A percentile compares a stretch with the other conserved stretches of the same genome.
These are phyloP conservation scores for Clarireedia hainanense DNA, from an alignment of 2,329 filamentous ascomycete species.

Conservation along the genomic window DNA sequence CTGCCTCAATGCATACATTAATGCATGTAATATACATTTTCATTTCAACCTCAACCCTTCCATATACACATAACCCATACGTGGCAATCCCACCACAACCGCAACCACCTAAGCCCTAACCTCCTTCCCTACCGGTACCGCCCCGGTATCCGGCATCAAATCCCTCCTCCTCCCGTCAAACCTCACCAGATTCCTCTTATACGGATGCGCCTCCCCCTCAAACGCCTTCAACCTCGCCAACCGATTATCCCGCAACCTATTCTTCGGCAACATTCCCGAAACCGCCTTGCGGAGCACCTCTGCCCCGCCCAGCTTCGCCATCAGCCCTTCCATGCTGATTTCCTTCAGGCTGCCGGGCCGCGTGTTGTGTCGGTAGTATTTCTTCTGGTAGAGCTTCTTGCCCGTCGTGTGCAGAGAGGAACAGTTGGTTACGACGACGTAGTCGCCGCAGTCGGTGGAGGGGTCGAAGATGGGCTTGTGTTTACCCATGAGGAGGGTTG, in stretches of 20 bases:
- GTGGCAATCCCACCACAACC: neutral
- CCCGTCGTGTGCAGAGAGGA: constrained; percentile 80
- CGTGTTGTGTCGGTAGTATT: constrained; percentile 92
- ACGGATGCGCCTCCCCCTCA: constrained; percentile 87
- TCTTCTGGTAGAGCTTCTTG: constrained; percentile 88
- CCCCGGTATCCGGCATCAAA: constrained; percentile 20
- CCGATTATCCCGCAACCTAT: constrained; percentile 79
- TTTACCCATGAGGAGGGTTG: constrained; percentile 89
- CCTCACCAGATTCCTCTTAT: constrained; percentile 76
- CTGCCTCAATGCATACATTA: constrained; percentile 2
- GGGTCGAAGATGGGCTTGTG: constrained; percentile 98
- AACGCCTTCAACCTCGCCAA: constrained; percentile 89
- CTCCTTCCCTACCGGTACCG: constrained; percentile 1
- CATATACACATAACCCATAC: neutral
- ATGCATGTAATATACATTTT: constrained; percentile 12
- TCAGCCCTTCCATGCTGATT: constrained; percentile 91
- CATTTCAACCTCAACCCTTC: neutral
- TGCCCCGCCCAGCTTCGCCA: constrained; percentile 86
- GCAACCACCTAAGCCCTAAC: neutral
- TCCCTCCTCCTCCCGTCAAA: constrained; percentile 48
- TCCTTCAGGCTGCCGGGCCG: constrained; percentile 77
- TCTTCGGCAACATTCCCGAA: constrained; percentile 96
- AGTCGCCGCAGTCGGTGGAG: constrained; percentile 97
- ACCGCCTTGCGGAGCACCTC: constrained; percentile 90
- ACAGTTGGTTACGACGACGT: constrained; percentile 91